Evolutionary conservation across 1,139 yeast species (phyloP), one percentile per base, ranked within the genome.

Genomic region (Pneumocystis murina): DNA sequence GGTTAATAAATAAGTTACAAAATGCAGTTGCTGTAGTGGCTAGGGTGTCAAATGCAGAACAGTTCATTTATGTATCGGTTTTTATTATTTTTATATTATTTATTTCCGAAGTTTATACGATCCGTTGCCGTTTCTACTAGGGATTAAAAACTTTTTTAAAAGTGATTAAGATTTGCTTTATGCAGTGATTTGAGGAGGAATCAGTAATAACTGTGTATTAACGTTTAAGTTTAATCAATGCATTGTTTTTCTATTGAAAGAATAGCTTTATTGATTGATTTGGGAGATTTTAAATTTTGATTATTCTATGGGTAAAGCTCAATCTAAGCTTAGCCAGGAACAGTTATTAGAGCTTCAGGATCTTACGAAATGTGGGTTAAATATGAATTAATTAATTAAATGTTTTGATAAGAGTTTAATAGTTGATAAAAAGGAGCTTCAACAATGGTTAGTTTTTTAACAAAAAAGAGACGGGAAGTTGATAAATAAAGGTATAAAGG

Each of bases 381-480:
- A 17, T 10, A 5, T 43, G 35, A 33, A 7, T 33, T 33, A 7
- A 5, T 28, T n/a, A 60, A 20, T 16, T 33, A 30, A 16, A 36
- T 3, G 20, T 28, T 28, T 48, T 35, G 30, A 61, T 10, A 38
- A 28, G 59, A 14, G 24, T 48, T 24, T 54, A 33, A n/a, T 33
- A 62, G 63, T 94, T 73, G 96, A 92, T 72, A 84, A 92, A 65
- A 80, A 96, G 69, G 98, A 94, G 73, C 82, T 94, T 62, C 97
- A 92, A 74, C 98, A 91, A 72, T 92, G 98, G 98, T 92, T 33
- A 33, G 91, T 74, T 91, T 90, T 73, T 97, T 67, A 64, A 38
- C 8, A 40, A 20, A 24, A 14, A 16, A 24, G 16, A n/a, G 36
- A 16, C 17, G 12, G 1, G 33, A 12, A 33, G 20, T 28, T 24